Evolutionary conservation across 805 yeast genomes (phyloP).

Genomic region (Yamadazyma endophytica): DNA sequence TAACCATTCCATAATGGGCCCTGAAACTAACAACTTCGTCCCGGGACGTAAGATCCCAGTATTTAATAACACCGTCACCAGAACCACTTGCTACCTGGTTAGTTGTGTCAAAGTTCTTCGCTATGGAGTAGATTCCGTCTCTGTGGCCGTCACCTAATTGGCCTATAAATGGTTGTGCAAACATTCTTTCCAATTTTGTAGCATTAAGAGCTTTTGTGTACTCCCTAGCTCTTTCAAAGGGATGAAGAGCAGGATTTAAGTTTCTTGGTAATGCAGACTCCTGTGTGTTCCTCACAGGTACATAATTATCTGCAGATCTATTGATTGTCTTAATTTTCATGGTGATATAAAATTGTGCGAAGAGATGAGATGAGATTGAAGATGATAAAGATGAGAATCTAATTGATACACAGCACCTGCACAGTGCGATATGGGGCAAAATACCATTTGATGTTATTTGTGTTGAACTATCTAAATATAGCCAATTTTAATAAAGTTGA

Average conservation of each 20-base stretch:
- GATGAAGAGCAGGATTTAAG: slow-evolving; percentile 90
- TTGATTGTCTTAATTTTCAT: slow-evolving; percentile 87
- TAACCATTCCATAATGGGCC: slow-evolving; percentile 87
- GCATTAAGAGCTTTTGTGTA: slow-evolving; percentile 93
- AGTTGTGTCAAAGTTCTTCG: slow-evolving; percentile 67
- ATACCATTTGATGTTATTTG: not conserved
- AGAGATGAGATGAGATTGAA: slow-evolving; percentile 7
- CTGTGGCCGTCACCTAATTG: slow-evolving; percentile 93
- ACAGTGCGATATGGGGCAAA: not conserved
- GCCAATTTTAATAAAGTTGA: slow-evolving; percentile 1
- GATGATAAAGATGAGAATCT: not conserved
- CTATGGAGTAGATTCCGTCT: slow-evolving; percentile 88
- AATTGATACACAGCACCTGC: not conserved
- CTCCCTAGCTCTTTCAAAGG: slow-evolving; percentile 95
- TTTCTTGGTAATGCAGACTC: slow-evolving; percentile 85
- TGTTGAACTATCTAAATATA: not conserved
- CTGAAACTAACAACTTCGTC: slow-evolving; percentile 71
- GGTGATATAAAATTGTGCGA: not conserved
- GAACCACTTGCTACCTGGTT: slow-evolving; percentile 85
- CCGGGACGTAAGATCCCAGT: slow-evolving; percentile 85
- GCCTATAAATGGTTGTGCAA: slow-evolving; percentile 95
- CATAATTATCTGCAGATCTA: slow-evolving; percentile 86
- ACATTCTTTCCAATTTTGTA: slow-evolving; percentile 91
- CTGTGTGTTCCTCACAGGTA: slow-evolving; percentile 88
- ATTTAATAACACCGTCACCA: slow-evolving; percentile 92